These are phyloP conservation scores for Metschnikowia dekortorum DNA, from an alignment of 805 yeast species.

Conservation along the genomic window DNA sequence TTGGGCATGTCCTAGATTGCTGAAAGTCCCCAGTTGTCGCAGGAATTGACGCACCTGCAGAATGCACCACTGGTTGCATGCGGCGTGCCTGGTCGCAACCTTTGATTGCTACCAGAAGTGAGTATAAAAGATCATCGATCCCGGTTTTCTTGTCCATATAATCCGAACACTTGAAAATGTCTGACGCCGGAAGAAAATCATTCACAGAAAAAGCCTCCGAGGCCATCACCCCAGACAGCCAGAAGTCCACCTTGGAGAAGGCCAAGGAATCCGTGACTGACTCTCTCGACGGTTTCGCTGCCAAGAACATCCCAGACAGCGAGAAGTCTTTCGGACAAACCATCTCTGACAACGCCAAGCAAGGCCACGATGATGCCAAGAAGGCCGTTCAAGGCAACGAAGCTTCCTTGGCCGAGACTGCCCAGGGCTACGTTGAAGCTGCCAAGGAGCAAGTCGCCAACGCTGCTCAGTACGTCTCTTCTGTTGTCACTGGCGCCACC, in stretches of 20 bases:
- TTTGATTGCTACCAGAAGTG: slow-evolving; percentile 4
- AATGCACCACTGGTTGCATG: slow-evolving; percentile 1
- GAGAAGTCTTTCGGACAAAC: slow-evolving; percentile 70
- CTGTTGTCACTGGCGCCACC: slow-evolving; percentile 53
- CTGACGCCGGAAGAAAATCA: slow-evolving; percentile 68
- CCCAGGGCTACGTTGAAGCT: slow-evolving; percentile 43
- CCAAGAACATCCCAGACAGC: slow-evolving; percentile 55
- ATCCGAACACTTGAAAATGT: slow-evolving; percentile 18
- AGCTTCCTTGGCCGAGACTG: slow-evolving; percentile 38
- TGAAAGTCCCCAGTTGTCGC: not conserved
- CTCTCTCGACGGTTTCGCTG: slow-evolving; percentile 60
- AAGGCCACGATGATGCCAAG: slow-evolving; percentile 53
- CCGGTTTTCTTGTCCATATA: not conserved
- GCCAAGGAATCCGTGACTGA: slow-evolving; percentile 69
- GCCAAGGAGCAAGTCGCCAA: slow-evolving; percentile 54
- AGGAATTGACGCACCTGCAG: slow-evolving; percentile 1
- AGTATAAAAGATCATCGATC: slow-evolving; percentile 4
- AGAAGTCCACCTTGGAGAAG: slow-evolving; percentile 60
- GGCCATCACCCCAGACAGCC: slow-evolving; percentile 62
- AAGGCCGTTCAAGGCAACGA: slow-evolving; percentile 22
- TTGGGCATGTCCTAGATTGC: not conserved
- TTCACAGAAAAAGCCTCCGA: slow-evolving; percentile 67
- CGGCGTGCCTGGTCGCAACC: not conserved
- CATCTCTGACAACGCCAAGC: slow-evolving; percentile 55
- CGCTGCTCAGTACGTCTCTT: slow-evolving; percentile 54